Percentiles rank a stretch among this genome's conserved stretches.
phyloP scores from a whole-genome alignment of 148 eudicot species.

The Arbutus unedo region DNA sequence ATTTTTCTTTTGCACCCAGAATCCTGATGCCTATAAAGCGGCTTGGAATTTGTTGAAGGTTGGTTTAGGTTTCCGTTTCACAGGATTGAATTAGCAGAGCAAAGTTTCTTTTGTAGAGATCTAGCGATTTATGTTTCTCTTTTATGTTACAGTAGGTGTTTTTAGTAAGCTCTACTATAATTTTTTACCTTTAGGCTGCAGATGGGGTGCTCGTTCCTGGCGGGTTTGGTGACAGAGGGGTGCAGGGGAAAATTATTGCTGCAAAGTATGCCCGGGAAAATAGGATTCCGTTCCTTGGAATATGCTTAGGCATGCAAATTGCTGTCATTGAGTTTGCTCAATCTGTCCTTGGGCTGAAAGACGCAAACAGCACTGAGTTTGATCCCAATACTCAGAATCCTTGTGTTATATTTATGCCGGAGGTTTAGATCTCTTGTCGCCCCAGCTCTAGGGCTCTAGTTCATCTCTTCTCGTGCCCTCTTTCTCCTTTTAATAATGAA shows the following conservation, averaged over 20 bases:
- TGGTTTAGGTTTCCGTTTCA: constrained; percentile 14
- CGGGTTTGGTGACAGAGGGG: constrained; percentile 98
- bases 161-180: constrained; percentile 8
- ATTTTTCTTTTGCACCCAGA: constrained; percentile 45
- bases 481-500: background rate
- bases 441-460: background rate
- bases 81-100: background rate
- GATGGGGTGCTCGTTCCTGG: constrained; percentile 94
- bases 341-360: constrained; percentile 62
- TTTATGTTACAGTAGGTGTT: background rate
- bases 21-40: constrained; percentile 58
- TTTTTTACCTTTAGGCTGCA: constrained; percentile 56
- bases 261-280: constrained; percentile 95
- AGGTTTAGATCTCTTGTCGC: constrained; percentile 38
- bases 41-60: constrained; percentile 91
- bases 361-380: constrained; percentile 94
- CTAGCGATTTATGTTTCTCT: background rate
- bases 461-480: background rate
- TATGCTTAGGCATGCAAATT: constrained; percentile 94
- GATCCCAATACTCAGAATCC: constrained; percentile 59
- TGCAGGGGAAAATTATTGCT: constrained; percentile 91
- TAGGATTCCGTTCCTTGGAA: constrained; percentile 76
- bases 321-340: constrained; percentile 92
- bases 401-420: constrained; percentile 91
- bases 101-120: background rate